Percentiles rank a stretch among this genome's conserved stretches.
These are phyloP conservation scores for Cucurbitaria berberidis DNA, from an alignment of 2,329 filamentous ascomycete genomes.

Conservation along the genomic window DNA sequence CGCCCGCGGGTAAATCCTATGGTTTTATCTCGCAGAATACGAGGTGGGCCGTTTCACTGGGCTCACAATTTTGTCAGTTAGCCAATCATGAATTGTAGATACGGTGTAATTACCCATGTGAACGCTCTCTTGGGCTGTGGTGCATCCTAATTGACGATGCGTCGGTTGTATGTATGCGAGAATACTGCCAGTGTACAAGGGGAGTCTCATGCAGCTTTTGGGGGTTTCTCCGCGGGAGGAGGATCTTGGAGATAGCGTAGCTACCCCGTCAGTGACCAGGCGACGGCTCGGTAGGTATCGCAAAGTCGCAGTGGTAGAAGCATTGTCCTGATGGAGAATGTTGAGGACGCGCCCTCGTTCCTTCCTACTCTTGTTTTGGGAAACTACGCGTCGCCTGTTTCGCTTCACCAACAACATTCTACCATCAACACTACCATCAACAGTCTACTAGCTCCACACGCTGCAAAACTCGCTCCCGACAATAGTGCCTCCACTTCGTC, in stretches of 20 bases:
- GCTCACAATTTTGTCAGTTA: neutral
- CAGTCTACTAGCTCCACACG: neutral
- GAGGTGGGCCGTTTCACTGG: neutral
- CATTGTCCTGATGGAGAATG: neutral
- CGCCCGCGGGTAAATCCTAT: constrained; percentile 1
- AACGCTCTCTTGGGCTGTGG: neutral
- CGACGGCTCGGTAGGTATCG: neutral
- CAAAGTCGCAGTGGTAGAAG: neutral
- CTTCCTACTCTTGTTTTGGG: neutral
- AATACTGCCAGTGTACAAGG: neutral
- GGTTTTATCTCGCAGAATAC: neutral
- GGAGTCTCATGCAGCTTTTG: neutral
- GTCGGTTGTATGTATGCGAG: neutral
- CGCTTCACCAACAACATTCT: too few species aligned
- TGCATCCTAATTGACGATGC: neutral
- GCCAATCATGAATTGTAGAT: neutral
- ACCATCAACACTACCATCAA: too few species aligned
- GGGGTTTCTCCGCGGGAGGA: neutral
- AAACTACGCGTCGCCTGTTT: neutral
- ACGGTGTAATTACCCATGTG: neutral
- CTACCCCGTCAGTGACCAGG: too few species aligned
- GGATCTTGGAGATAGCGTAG: neutral
- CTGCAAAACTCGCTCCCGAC: neutral
- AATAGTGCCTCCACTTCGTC: neutral
- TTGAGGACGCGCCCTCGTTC: neutral